Evolutionary conservation across 441 rosid species (phyloP).

Genomic region (Euphorbia celastroides): DNA sequence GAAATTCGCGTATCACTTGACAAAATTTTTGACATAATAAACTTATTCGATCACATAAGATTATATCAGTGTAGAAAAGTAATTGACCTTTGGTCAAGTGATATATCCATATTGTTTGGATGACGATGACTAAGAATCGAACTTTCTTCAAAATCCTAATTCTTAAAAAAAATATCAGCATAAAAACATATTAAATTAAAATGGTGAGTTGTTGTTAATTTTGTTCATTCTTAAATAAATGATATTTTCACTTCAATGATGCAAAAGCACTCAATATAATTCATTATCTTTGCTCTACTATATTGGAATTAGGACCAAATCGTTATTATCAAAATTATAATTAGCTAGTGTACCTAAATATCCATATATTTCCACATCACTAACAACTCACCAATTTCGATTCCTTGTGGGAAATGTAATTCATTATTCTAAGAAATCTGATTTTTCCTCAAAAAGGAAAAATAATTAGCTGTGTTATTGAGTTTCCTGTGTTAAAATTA

Average conservation of each 20-base stretch:
- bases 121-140: too few species aligned
- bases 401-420: constrained; percentile 3
- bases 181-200: too few species aligned
- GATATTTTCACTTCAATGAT: neutral
- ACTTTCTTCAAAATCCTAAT: too few species aligned
- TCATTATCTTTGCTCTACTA: neutral
- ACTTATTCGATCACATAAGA: too few species aligned
- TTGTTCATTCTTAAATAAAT: neutral
- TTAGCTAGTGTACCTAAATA: neutral
- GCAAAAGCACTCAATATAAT: neutral
- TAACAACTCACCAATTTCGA: neutral
- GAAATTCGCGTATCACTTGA: too few species aligned
- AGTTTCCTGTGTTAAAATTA: neutral
- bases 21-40: too few species aligned
- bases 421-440: neutral
- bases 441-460: neutral
- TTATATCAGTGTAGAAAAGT: too few species aligned
- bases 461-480: neutral
- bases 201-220: too few species aligned
- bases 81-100: too few species aligned
- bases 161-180: too few species aligned
- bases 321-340: neutral
- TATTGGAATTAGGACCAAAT: neutral
- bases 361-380: neutral
- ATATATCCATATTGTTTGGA: too few species aligned